Evolutionary conservation across 495 filamentous ascomycete species (phyloP).

Genomic region (Aspergillus incahuasiensis): DNA sequence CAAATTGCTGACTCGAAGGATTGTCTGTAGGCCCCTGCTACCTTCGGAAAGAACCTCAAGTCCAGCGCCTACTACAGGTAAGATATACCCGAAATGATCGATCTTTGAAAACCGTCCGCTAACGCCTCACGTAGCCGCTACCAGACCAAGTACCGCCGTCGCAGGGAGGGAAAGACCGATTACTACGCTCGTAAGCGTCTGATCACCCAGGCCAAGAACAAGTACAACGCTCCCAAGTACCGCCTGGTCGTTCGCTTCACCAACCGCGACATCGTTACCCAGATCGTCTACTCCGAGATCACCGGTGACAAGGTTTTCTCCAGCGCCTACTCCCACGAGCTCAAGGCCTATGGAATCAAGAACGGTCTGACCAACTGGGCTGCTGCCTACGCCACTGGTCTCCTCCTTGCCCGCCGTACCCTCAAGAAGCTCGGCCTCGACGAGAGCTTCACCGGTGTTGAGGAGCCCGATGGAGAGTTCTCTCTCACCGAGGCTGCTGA

Average conservation of each 20-base stretch:
- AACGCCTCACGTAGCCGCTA: conserved; percentile 65
- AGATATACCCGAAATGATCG: conserved; percentile 26
- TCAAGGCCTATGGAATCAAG: conserved; percentile 91
- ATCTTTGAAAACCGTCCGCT: conserved; percentile 5
- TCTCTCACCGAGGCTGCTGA: conserved; percentile 87
- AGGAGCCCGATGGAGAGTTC: conserved; percentile 93
- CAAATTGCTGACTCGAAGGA: conserved; percentile 93
- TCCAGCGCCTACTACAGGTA: conserved; percentile 96
- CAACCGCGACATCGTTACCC: conserved; percentile 97
- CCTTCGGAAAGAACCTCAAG: conserved; percentile 95
- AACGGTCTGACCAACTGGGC: conserved; percentile 99
- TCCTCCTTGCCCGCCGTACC: conserved; percentile 92
- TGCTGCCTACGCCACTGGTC: conserved; percentile 92
- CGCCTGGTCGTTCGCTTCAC: conserved; percentile 99
- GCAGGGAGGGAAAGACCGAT: conserved; percentile 96
- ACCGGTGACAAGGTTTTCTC: conserved; percentile 93
- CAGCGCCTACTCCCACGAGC: conserved; percentile 94
- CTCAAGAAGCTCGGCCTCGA: conserved; percentile 94
- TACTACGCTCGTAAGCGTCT: conserved; percentile 99
- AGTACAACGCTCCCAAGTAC: conserved; percentile 99
- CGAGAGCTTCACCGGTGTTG: conserved; percentile 85
- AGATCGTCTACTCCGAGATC: conserved; percentile 97
- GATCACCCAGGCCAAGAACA: conserved; percentile 99
- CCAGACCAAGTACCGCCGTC: conserved; percentile 99
- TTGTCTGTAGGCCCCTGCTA: conserved; percentile 57